Evolutionary conservation across 2,329 filamentous ascomycete genomes (phyloP), one percentile per base, ranked within the genome.

Genomic region (Ophiostoma ips): DNA sequence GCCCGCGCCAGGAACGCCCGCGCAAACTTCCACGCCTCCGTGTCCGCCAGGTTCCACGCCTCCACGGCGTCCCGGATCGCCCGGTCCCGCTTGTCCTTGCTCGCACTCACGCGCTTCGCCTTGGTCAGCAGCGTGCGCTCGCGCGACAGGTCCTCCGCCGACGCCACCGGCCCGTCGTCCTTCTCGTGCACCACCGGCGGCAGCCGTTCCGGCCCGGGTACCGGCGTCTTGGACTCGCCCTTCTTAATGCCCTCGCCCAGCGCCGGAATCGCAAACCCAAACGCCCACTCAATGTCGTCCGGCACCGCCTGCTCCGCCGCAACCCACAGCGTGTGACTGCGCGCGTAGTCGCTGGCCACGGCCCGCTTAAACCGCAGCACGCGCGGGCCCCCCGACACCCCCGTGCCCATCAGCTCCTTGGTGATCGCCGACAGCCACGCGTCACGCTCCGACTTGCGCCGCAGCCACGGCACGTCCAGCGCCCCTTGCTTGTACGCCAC

Each of bases 271-370:
- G 73, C 70, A 64, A 96, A 96, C 49, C 90, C 92, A 62, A 96
- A 87, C 57, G 83, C 76, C 87, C 88, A 96, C 61, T 90, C 83
- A 2, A 95, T 69, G 56, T 92, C 84, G n/a, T 75, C 64, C 3
- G 83, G 79, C 8, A 82, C 66, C 15, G 69, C 66, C 40, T 69
- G 68, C 59, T 83, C 77, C n/a, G 86, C 84, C 0, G 82, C 83
- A 18, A 95, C 69, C 89, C 89, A 95, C 18, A 95, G 70, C 0
- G 82, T 81, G 56, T 79, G 79, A 0, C 78, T 71, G 1, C 73
- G 68, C 15, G 76, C 76, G 52, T 74, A 73, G 13, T 83, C 76
- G 15, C 80, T 77, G 3, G 86, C 90, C 5, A 95, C 81, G 3
- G 80, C 77, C 56, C 89, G 81, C 64, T 96, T 95, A 63, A 95